These are phyloP conservation scores for Coemansia sp. DNA, from an alignment of 192 early-diverging fungal genomes.

Conservation along the genomic window DNA sequence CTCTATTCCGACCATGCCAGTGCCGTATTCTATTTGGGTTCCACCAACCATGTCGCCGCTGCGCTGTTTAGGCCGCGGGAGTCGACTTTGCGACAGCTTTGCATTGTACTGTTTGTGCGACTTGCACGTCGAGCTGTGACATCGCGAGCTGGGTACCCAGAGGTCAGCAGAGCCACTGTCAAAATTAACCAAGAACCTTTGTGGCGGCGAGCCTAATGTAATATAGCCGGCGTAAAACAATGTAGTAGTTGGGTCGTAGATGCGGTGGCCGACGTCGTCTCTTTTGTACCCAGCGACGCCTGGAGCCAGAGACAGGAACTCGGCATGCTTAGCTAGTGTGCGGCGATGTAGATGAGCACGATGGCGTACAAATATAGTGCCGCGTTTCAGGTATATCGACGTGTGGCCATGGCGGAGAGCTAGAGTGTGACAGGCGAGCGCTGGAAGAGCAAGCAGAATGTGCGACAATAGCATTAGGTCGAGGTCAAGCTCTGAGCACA, in stretches of 20 bases:
- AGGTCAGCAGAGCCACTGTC: slow-evolving; percentile 71
- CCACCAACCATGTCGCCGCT: neutral
- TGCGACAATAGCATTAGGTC: neutral
- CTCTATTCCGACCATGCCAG: slow-evolving; percentile 42
- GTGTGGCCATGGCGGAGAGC: slow-evolving; percentile 26
- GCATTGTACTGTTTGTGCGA: slow-evolving; percentile 29
- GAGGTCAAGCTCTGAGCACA: neutral
- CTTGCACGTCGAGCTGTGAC: slow-evolving; percentile 26
- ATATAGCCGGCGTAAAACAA: slow-evolving; percentile 67
- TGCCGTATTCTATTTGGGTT: slow-evolving; percentile 38
- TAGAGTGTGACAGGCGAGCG: neutral
- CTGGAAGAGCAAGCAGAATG: neutral
- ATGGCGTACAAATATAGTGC: slow-evolving; percentile 43
- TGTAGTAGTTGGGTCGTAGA: slow-evolving; percentile 44
- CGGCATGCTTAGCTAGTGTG: slow-evolving; percentile 25
- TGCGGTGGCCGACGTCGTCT: neutral
- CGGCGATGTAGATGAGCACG: slow-evolving; percentile 21
- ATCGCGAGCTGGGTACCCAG: slow-evolving; percentile 62
- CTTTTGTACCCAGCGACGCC: neutral
- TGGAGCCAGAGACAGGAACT: slow-evolving; percentile 11
- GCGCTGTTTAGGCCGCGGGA: neutral
- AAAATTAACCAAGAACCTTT: slow-evolving; percentile 64
- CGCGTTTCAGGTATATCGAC: slow-evolving; percentile 29
- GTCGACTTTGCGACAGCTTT: neutral
- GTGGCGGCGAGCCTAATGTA: slow-evolving; percentile 60